Percentiles rank a stretch among this genome's conserved stretches.
Conservation (phyloP, 257 asterid genomes). For the Scutellaria baicalensis region DNA sequence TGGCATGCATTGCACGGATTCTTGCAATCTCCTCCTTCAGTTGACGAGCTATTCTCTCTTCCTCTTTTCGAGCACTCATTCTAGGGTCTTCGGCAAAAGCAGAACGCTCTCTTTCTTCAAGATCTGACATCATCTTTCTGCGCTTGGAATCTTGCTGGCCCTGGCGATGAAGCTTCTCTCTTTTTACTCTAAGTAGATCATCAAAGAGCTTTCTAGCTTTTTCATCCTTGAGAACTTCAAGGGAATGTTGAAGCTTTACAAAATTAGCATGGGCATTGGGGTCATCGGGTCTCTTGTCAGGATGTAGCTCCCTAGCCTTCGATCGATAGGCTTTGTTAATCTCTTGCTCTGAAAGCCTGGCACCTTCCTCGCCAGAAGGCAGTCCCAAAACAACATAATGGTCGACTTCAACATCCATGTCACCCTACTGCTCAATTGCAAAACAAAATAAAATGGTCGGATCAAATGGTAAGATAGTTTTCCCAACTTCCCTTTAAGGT, state of each 20-base stretch:
- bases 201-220: constrained; percentile 68
- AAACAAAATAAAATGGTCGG: background rate
- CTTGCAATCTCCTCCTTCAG: constrained; percentile 59
- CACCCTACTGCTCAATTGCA: constrained; percentile 6
- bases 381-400: constrained; percentile 61
- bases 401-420: constrained; percentile 56
- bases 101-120: constrained; percentile 62
- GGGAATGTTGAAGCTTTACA: constrained; percentile 55
- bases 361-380: constrained; percentile 71
- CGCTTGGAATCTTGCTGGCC: constrained; percentile 64
- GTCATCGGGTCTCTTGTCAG: constrained; percentile 68
- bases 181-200: constrained; percentile 49
- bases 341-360: constrained; percentile 57
- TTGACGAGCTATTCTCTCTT: constrained; percentile 47
- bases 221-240: constrained; percentile 60
- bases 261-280: constrained; percentile 63
- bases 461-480: background rate
- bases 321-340: constrained; percentile 56
- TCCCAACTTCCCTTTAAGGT: background rate
- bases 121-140: constrained; percentile 72
- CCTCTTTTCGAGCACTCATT: constrained; percentile 46
- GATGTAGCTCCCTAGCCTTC: constrained; percentile 65
- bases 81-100: constrained; percentile 46
- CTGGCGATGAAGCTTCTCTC: constrained; percentile 54
- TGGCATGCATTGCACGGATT: constrained; percentile 47